Evolutionary conservation across 2,329 filamentous ascomycete genomes (phyloP).

Genomic region (Bipolaris zeicola): DNA sequence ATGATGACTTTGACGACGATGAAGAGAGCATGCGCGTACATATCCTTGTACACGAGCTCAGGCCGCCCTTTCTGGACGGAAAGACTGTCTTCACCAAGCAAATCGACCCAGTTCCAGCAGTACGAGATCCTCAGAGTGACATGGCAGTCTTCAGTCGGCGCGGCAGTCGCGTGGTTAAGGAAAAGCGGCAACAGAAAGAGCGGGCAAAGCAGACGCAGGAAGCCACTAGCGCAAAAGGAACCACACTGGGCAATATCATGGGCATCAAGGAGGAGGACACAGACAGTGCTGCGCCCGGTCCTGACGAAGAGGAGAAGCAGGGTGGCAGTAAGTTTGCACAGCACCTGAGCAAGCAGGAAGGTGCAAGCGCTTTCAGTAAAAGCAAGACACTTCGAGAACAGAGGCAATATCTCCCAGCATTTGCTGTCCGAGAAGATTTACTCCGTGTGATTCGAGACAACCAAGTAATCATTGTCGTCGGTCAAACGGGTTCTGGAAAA

Average conservation of each 20-base stretch:
- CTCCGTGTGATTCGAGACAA: conserved; percentile 93
- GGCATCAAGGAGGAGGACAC: conserved; percentile 89
- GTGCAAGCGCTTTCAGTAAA: conserved; percentile 87
- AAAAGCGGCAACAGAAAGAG: conserved; percentile 89
- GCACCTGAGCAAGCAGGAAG: conserved; percentile 84
- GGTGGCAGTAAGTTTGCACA: conserved; percentile 80
- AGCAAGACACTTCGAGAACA: conserved; percentile 91
- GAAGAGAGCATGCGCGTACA: conserved; percentile 89
- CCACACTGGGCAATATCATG: conserved; percentile 91
- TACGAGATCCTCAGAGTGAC: conserved; percentile 92
- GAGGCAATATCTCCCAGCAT: conserved; percentile 89
- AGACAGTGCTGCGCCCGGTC: conserved; percentile 81
- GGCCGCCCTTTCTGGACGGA: conserved; percentile 92
- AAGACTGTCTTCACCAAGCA: conserved; percentile 97
- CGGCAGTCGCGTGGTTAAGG: conserved; percentile 89
- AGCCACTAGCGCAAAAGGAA: conserved; percentile 90
- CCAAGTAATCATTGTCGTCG: conserved; percentile 94
- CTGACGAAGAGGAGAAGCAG: conserved; percentile 72
- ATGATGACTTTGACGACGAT: conserved; percentile 84
- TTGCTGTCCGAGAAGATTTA: conserved; percentile 93
- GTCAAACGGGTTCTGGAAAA: conserved; percentile 96
- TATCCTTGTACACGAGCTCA: conserved; percentile 88
- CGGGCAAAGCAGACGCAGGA: conserved; percentile 93
- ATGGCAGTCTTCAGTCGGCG: conserved; percentile 98
- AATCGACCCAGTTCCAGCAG: conserved; percentile 89